Percentiles rank a stretch among this genome's conserved stretches.
Conservation (phyloP, 139 green algal genomes). For the Chlorella sp. region DNA sequence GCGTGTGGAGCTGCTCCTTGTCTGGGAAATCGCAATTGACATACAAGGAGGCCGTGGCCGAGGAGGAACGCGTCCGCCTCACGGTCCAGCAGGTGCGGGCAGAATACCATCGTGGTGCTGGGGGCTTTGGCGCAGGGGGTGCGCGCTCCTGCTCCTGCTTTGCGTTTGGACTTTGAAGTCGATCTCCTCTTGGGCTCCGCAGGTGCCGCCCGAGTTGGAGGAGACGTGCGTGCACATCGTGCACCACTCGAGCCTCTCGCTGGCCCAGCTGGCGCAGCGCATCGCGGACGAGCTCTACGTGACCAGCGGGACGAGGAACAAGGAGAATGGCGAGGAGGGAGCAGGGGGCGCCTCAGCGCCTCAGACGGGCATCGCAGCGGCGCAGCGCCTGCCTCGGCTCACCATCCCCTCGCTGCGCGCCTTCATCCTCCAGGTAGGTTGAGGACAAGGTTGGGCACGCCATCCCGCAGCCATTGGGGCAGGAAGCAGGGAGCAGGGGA, state of each 20-base stretch:
- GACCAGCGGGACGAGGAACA: not conserved
- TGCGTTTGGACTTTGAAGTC: not conserved
- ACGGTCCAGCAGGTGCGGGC: not conserved
- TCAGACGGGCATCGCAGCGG: not conserved
- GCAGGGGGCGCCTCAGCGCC: no score
- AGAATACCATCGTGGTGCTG: no score
- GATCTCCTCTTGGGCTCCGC: not conserved
- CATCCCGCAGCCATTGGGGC: no score
- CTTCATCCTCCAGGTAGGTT: not conserved
- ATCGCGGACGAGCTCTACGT: not conserved
- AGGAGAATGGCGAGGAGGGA: no score
- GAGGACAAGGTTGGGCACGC: not conserved
- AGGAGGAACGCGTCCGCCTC: not conserved
- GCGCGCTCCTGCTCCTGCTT: no score
- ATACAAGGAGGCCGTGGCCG: not conserved
- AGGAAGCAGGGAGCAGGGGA: no score
- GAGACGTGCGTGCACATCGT: not conserved
- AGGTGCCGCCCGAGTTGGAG: constrained; percentile 6
- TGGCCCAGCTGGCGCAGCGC: not conserved
- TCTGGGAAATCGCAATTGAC: not conserved
- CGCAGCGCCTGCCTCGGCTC: not conserved
- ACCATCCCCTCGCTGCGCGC: not conserved
- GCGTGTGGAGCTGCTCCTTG: constrained; percentile 4
- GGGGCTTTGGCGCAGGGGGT: no score
- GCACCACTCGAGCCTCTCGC: not conserved